Evolutionary conservation across 805 yeast genomes (phyloP), one percentile per base, ranked within the genome.

Genomic region (Starmerella tilneyi): DNA sequence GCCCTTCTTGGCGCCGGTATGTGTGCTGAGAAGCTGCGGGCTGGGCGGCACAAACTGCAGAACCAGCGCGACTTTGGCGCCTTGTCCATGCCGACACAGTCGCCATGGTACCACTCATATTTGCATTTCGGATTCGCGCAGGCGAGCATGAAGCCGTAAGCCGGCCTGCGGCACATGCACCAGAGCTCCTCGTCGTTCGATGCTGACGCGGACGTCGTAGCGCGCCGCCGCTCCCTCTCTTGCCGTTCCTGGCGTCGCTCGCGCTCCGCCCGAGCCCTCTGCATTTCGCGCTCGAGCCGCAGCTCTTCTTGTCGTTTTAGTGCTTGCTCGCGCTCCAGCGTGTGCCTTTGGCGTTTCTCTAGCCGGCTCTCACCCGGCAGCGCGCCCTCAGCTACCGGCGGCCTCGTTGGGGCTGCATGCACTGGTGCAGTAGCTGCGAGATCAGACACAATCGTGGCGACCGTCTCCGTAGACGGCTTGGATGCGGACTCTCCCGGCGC

Each of bases 51-150:
- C 36, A 69, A 74, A 33, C 79, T 78, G 59, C 88, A 81, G 52
- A 71, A 76, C 89, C 89, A 81, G 54, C 74, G 74, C n/a, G 83
- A 82, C 62, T 75, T 76, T 1, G 96, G 97, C 2, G 84, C 73
- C 36, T 78, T 76, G 43, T 75, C 76, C 56, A 85, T 69, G 0
- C 89, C 92, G 30, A 84, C 81, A 63, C 97, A 88, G 11, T 84
- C 85, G 53, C 84, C 68, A 67, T 88, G 97, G 65, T 83, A 88
- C 97, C 97, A 88, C 63, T 88, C 96, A 45, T 81, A 71, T 57
- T 74, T 67, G 63, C 96, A 88, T 29, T 74, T 71, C 3, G 70
- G 70, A 54, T 84, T 76, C 60, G 88, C 96, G 63, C 97, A 89
- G 0, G 89, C 95, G 50, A 89, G 73, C 97, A 89, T 89, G 43